Evolutionary conservation across 2,329 filamentous ascomycete genomes (phyloP).

Genomic region (Ophiognomonia clavigignenti-juglandacearum): DNA sequence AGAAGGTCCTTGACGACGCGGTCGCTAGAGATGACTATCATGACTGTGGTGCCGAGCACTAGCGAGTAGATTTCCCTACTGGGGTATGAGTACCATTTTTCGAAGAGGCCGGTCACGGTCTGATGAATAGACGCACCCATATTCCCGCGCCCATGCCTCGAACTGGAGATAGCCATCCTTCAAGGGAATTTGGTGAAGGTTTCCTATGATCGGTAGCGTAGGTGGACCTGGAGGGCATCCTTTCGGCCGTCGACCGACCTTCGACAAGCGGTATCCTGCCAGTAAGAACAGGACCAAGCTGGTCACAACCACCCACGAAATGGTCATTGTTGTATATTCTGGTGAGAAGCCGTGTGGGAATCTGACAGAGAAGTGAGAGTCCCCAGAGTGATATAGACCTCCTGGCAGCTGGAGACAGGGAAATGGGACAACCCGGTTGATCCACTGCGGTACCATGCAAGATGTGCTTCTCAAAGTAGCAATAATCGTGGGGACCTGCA

Average conservation of each 20-base stretch:
- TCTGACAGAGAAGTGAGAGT: too few species aligned
- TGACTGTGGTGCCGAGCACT: conserved; percentile 41
- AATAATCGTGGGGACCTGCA: too few species aligned
- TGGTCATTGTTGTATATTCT: neutral
- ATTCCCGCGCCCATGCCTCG: conserved; percentile 46
- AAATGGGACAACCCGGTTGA: too few species aligned
- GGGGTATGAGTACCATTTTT: conserved; percentile 43
- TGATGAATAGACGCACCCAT: conserved; percentile 46
- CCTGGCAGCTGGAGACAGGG: too few species aligned
- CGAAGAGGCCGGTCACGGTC: conserved; percentile 41
- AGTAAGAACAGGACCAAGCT: neutral
- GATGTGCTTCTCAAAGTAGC: too few species aligned
- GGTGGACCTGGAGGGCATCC: conserved; percentile 44
- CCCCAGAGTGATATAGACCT: too few species aligned
- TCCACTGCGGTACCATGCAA: too few species aligned
- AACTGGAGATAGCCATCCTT: conserved; percentile 39
- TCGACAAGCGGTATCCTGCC: neutral
- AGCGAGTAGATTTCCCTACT: conserved; percentile 44
- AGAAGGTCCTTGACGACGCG: conserved; percentile 45
- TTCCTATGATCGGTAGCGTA: conserved; percentile 44
- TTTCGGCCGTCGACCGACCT: conserved; percentile 22
- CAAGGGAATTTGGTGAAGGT: conserved; percentile 43
- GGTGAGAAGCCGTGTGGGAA: neutral
- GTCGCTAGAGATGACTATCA: conserved; percentile 42
- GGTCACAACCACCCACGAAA: neutral